Conservation (phyloP, 768 basidiomycete species). For the Artomyces pyxidatus region DNA sequence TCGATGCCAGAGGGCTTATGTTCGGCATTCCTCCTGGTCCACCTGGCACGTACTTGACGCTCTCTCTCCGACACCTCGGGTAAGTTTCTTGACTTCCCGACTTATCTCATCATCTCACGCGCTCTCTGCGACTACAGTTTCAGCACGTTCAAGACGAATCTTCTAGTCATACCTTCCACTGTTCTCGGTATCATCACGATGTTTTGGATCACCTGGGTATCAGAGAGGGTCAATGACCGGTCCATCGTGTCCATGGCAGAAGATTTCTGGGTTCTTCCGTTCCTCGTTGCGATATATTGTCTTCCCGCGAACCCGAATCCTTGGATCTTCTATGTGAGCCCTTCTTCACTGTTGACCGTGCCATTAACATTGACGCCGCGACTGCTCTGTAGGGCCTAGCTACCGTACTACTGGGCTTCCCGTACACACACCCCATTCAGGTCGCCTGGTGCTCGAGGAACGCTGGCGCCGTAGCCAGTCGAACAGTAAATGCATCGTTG, state of each 20-base stretch:
- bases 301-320: conserved; percentile 40
- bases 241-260: conserved; percentile 44
- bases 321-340: conserved; percentile 46
- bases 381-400: conserved; percentile 28
- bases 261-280: conserved; percentile 54
- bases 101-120: background rate
- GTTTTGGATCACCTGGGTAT: conserved; percentile 40
- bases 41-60: conserved; percentile 48
- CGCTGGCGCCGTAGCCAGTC: conserved; percentile 48
- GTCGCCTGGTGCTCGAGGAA: conserved; percentile 56
- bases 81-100: conserved; percentile 10
- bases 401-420: conserved; percentile 37
- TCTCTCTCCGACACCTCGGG: conserved; percentile 50
- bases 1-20: conserved; percentile 34
- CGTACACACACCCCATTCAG: conserved; percentile 46
- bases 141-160: conserved; percentile 49
- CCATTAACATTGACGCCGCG: background rate
- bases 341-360: background rate
- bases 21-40: conserved; percentile 43
- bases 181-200: conserved; percentile 45
- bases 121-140: conserved; percentile 31
- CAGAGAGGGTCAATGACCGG: conserved; percentile 47
- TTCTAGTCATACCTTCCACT: conserved; percentile 50
- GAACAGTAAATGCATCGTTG: conserved; percentile 51
- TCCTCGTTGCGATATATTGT: conserved; percentile 46